Base-by-base conservation (phyloP, 306 rosid species). In the Fragaria nilgerrensis region DNA sequence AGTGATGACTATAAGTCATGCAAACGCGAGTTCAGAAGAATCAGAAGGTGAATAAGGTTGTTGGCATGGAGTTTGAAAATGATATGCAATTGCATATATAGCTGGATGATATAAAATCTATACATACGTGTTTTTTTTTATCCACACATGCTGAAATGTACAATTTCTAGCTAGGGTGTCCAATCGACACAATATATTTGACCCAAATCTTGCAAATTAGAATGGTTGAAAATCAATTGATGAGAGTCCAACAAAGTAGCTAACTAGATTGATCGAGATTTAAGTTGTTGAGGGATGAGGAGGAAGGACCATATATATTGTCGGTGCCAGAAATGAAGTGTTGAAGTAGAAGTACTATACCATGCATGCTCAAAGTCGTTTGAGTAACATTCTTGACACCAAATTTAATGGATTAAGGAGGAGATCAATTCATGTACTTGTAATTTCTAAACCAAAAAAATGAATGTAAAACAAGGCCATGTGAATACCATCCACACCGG, bases 211-310 rank as follows among this genome's bases (percentile, higher is more conserved):
- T 65, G 2, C 22, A 65, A 65, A 34, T 62, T 15, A 62, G 12
- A 14, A 63, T 65, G 1, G 47, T 65, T 65, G 14, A 19, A 36
- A 7, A 7, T 3, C 45, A 65, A 65, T 9, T 65, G 44, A 36
- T 65, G 70, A 65, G 25, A 34, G 43, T 27, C 68, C 47, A 65
- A 36, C 70, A 34, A 65, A 63, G 68, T 63, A 63, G 45, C 45
- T 16, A 34, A 0, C 25, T 62, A 62, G 68, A 62, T 62, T 27
- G 13, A 29, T 62, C 41, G 41, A 34, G 45, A 64, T 34, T 34
- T 64, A 65, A 63, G 68, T 61, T 4, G 39, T 27, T 13, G 66
- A 61, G 37, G 66, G 39, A 36, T 36, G 15, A 22, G 32, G 32
- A 22, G 27, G 34, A 12, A 63, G n/a, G n/a, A 62, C 19, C 29